These are phyloP conservation scores for Ascosphaera apis DNA, from an alignment of 2,329 filamentous ascomycete genomes.

Conservation along the genomic window DNA sequence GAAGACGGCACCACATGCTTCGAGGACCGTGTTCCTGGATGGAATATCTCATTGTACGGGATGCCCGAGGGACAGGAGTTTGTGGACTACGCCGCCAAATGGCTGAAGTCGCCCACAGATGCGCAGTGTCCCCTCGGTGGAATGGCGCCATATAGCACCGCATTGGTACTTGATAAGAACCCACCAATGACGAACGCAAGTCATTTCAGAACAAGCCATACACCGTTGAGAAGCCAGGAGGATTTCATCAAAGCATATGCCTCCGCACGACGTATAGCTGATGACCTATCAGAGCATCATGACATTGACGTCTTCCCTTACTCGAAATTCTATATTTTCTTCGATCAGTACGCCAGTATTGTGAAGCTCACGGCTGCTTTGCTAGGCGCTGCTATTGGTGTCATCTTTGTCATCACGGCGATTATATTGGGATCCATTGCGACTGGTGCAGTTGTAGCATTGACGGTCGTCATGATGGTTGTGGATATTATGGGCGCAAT, in stretches of 20 bases:
- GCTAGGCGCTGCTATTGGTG: slow-evolving; percentile 58
- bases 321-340: slow-evolving; percentile 96
- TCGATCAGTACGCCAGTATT: slow-evolving; percentile 85
- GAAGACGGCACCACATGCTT: slow-evolving; percentile 57
- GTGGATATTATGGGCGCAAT: slow-evolving; percentile 89
- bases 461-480: slow-evolving; percentile 81
- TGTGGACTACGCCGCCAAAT: slow-evolving; percentile 60
- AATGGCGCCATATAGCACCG: slow-evolving; percentile 63
- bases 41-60: slow-evolving; percentile 72
- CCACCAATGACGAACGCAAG: slow-evolving; percentile 49
- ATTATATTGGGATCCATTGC: slow-evolving; percentile 61
- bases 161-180: slow-evolving; percentile 53
- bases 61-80: slow-evolving; percentile 95
- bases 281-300: slow-evolving; percentile 47
- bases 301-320: slow-evolving; percentile 81
- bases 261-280: slow-evolving; percentile 66
- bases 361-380: slow-evolving; percentile 56
- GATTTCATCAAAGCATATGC: slow-evolving; percentile 88
- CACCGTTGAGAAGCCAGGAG: slow-evolving; percentile 60
- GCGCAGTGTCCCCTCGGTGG: slow-evolving; percentile 74
- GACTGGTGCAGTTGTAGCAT: slow-evolving; percentile 61
- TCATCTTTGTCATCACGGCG: slow-evolving; percentile 63
- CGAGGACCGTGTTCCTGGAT: slow-evolving; percentile 47
- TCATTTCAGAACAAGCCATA: slow-evolving; percentile 82
- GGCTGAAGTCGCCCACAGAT: slow-evolving; percentile 57